These are phyloP conservation scores for Pythium grandisporangium DNA, from an alignment of 352 stramenopile species.

Conservation along the genomic window DNA sequence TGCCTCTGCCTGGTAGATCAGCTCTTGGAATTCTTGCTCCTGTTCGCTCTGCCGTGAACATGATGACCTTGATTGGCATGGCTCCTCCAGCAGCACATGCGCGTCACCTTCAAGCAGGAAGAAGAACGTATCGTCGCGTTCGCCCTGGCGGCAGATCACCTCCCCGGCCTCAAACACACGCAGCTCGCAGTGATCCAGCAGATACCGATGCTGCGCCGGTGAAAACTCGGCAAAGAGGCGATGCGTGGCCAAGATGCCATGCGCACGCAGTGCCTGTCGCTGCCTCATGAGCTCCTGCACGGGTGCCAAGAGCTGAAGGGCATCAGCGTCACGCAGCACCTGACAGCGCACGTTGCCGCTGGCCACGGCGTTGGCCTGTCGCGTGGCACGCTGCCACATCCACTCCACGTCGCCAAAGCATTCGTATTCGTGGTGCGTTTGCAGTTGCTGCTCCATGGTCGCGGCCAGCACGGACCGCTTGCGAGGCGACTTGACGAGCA, in stretches of 20 bases:
- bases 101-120: constrained; percentile 54
- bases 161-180: constrained; percentile 31
- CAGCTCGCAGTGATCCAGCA: constrained; percentile 44
- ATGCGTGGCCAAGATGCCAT: constrained; percentile 49
- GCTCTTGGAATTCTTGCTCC: too few relatives aligned
- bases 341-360: constrained; percentile 40
- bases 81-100: constrained; percentile 40
- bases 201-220: constrained; percentile 19
- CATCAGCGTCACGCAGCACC: constrained; percentile 26
- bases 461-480: constrained; percentile 31
- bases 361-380: constrained; percentile 45
- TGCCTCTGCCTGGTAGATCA: too few relatives aligned
- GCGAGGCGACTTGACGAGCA: constrained; percentile 4
- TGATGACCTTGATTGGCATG: too few relatives aligned
- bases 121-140: constrained; percentile 61
- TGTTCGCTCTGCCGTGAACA: too few relatives aligned
- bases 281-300: constrained; percentile 53
- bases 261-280: constrained; percentile 35
- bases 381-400: constrained; percentile 15
- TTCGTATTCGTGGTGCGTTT: constrained; percentile 35
- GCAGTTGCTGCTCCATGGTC: constrained; percentile 45
- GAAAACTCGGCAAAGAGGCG: constrained; percentile 53
- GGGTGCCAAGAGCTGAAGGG: constrained; percentile 26
- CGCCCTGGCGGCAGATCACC: constrained; percentile 40
- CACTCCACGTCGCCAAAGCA: constrained; percentile 67